Conservation (phyloP, 257 asterid species). For the Solanum pinnatisectum region DNA sequence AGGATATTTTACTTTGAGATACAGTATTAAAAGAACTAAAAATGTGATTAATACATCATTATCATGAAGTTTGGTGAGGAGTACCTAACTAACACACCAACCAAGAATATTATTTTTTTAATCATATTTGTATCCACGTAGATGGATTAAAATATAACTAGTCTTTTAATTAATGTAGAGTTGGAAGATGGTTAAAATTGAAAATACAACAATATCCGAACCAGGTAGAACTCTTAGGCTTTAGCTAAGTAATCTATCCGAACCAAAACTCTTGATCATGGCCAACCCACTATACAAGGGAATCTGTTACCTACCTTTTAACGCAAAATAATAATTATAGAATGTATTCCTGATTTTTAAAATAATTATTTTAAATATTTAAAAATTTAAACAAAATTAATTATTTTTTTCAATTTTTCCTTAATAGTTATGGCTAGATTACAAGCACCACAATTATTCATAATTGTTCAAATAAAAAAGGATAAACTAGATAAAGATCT, state of each 20-base stretch:
- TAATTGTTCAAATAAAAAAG: background rate
- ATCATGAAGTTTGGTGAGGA: constrained; percentile 26
- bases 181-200: background rate
- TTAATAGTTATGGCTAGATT: background rate
- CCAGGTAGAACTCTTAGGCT: constrained; percentile 4
- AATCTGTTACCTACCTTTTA: background rate
- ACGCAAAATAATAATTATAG: background rate
- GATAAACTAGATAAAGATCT: background rate
- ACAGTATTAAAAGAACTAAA: background rate
- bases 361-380: background rate
- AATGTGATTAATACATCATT: constrained; percentile 4
- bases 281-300: background rate
- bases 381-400: background rate
- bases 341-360: background rate
- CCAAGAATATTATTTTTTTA: background rate
- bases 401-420: background rate
- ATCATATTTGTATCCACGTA: constrained; percentile 1
- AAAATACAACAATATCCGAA: constrained; percentile 7
- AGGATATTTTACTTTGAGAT: background rate
- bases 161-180: background rate
- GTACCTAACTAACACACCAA: constrained; percentile 8
- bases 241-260: background rate
- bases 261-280: constrained; percentile 8
- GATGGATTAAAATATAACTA: background rate
- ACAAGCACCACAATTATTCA: background rate